Evolutionary conservation across 345 rosid species (phyloP), one percentile per base, ranked within the genome.

Genomic region (Acer saccharum): DNA sequence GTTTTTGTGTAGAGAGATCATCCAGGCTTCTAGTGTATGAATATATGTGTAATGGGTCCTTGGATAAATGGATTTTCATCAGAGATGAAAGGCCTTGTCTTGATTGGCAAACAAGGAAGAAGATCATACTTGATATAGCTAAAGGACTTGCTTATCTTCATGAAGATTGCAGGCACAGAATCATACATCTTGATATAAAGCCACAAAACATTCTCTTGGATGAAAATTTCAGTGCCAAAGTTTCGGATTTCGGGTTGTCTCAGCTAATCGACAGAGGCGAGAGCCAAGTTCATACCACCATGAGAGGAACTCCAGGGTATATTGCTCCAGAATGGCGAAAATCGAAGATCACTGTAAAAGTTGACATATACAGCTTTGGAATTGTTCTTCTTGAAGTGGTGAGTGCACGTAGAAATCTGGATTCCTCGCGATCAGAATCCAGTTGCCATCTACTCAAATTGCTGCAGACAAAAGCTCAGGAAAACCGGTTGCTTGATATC

Each of bases 281-380:
- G 65, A 75, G 79, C 61, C 76, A 70, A 10, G 83, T 80, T 21
- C 61, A 50, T 21, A 71, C 76, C 14, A 44, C 60, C 1, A 71
- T 80, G 79, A 76, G 79, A 72, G 83, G 83, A 52, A 80, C 83
- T 23, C 76, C 65, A 0, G 83, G 79, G 10, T 80, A 80, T 16
- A 63, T 80, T 29, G 83, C 79, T 54, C 83, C 79, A 3, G 83
- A 80, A 27, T 80, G 83, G 83, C 44, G 65, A 20, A 52, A 62
- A 48, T 75, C 70, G 13, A 64, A 39, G 12, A 79, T 81, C 61
- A 81, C 82, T 3, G 82, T 68, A 46, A 84, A 81, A 69, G 87
- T 62, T 16, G 87, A 84, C 68, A 78, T 81, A 8, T 84, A 84
- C 50, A 84, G 84, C 67, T 84, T 84, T 52, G 84, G 87, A 10